Evolutionary conservation across 176 grass and related monocot species (phyloP).

Genomic region (Coix lacrymajobi): DNA sequence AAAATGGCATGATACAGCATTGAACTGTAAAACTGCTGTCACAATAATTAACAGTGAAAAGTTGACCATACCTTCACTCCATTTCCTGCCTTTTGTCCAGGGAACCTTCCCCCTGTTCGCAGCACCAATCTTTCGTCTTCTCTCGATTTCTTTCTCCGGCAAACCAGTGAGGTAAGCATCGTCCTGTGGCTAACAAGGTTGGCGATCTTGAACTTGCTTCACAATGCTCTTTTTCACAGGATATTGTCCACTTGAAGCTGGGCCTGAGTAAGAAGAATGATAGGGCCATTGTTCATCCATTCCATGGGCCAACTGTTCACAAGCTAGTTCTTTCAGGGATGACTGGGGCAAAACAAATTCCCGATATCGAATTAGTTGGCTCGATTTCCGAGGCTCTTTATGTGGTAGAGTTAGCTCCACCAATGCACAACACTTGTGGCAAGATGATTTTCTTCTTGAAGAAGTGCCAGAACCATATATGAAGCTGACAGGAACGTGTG

Average conservation of each 20-base stretch:
- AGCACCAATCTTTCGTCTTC: slow-evolving; percentile 75
- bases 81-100: slow-evolving; percentile 75
- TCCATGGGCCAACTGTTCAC: not conserved
- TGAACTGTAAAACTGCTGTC: not conserved
- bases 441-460: not conserved
- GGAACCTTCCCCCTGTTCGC: slow-evolving; percentile 72
- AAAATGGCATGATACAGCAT: not conserved
- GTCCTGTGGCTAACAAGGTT: not conserved
- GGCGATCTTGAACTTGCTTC: not conserved
- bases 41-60: not conserved
- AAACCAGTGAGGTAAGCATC: not conserved
- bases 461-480: not conserved
- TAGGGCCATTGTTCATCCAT: not conserved
- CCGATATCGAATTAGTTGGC: not conserved
- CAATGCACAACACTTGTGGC: not conserved
- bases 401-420: not conserved
- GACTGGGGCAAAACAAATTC: slow-evolving; percentile 1
- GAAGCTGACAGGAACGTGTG: not conserved
- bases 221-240: not conserved
- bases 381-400: not conserved
- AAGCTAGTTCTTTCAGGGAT: slow-evolving; percentile 5
- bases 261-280: not conserved
- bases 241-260: not conserved
- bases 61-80: slow-evolving; percentile 44
- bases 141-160: slow-evolving; percentile 56